Evolutionary conservation across 148 eudicot species (phyloP).

Genomic region (Rhododendron ferrugineum): DNA sequence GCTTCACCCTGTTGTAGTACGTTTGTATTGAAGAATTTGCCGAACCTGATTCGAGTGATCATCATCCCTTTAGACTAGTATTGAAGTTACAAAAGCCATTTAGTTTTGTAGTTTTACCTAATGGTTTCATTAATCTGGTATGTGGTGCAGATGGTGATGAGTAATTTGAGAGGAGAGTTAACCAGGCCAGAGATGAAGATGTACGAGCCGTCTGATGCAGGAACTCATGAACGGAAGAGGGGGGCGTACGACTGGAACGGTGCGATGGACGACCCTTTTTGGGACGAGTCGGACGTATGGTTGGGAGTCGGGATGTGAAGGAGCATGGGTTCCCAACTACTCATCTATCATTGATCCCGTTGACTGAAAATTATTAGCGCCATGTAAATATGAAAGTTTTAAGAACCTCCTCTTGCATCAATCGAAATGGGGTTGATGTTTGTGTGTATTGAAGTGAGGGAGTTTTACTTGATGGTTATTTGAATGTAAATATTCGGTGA

Average conservation of each 20-base stretch:
- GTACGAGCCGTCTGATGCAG: conserved; percentile 19
- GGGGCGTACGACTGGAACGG: conserved; percentile 45
- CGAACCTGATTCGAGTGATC: background rate
- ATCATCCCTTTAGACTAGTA: no score
- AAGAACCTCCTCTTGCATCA: background rate
- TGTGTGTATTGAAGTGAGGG: background rate
- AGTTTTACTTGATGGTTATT: background rate
- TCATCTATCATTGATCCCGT: conserved; percentile 68
- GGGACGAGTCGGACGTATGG: conserved; percentile 88
- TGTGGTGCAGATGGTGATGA: conserved; percentile 54
- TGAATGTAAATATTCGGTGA: background rate
- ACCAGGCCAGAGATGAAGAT: conserved; percentile 16
- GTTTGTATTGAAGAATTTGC: no score
- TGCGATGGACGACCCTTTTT: conserved; percentile 56
- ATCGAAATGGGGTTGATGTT: background rate
- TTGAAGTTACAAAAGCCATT: no score
- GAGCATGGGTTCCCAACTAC: conserved; percentile 72
- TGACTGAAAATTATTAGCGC: conserved; percentile 15
- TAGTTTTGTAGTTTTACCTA: background rate
- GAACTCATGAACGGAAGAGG: conserved; percentile 33
- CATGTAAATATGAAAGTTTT: background rate
- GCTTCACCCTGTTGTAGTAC: background rate
- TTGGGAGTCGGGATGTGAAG: conserved; percentile 79
- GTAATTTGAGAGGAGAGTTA: conserved; percentile 39
- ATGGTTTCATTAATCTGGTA: background rate